These are phyloP conservation scores for Malus hybrid DNA, from an alignment of 331 rosid genomes.

Conservation along the genomic window DNA sequence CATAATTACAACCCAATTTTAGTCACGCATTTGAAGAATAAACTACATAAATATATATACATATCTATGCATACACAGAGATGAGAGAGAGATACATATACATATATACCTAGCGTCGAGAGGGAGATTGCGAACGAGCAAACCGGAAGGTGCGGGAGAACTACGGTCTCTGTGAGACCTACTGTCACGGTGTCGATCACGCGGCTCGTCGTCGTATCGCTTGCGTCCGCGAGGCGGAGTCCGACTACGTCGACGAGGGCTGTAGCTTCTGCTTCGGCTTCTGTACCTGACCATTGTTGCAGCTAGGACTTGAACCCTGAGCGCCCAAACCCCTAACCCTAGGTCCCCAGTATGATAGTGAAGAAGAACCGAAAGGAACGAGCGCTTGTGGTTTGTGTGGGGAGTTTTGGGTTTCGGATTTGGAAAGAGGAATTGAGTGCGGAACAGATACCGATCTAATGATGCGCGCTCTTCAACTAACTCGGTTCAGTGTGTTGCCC, in stretches of 20 bases:
- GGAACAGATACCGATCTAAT: neutral
- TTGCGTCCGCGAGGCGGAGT: conserved; percentile 78
- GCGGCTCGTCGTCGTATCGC: conserved; percentile 62
- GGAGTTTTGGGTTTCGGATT: no score
- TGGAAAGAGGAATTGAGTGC: neutral
- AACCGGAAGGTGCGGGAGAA: conserved; percentile 87
- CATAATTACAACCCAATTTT: neutral
- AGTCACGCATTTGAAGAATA: neutral
- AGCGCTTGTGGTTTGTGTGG: no score
- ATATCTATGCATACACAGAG: neutral
- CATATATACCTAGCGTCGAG: conserved; percentile 66
- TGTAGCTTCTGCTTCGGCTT: conserved; percentile 88
- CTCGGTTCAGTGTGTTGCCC: neutral
- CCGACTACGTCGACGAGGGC: conserved; percentile 87
- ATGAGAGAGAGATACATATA: neutral
- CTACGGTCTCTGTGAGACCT: conserved; percentile 81
- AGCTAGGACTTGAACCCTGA: neutral
- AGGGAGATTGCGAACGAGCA: conserved; percentile 95
- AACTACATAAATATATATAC: neutral
- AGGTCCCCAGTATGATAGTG: neutral
- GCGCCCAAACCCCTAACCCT: conserved; percentile 33
- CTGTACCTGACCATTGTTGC: conserved; percentile 58
- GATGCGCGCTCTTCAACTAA: neutral
- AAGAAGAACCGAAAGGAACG: neutral
- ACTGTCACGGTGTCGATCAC: conserved; percentile 48